Percentiles rank a stretch among this genome's conserved stretches.
Conservation (phyloP, 1,284 basidiomycete genomes). For the Trametes sp. region DNA sequence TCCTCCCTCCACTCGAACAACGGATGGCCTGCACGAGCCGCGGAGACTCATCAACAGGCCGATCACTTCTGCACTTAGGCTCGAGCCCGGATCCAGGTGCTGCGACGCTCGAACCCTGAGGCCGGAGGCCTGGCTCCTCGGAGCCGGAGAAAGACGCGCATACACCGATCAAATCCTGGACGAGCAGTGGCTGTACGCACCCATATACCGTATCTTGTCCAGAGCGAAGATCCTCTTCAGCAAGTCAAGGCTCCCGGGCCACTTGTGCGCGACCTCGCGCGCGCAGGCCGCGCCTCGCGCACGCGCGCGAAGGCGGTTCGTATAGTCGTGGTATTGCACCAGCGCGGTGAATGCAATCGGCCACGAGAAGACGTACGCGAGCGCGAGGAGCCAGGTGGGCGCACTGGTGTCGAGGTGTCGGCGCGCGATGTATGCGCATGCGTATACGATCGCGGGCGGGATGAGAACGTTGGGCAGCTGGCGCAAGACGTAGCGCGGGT, state of each 20-base stretch:
- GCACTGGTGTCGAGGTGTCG: not conserved
- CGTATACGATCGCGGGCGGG: conserved; percentile 22
- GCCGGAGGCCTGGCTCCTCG: not conserved
- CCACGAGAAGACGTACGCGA: conserved; percentile 24
- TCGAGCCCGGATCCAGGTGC: too few species aligned
- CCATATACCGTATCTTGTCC: conserved; percentile 22
- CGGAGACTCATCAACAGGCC: not conserved
- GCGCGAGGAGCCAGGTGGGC: conserved; percentile 17
- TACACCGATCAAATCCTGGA: not conserved
- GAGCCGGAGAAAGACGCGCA: not conserved
- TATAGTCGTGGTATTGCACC: conserved; percentile 19
- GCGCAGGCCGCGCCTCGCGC: conserved; percentile 34
- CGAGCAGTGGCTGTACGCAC: conserved; percentile 24
- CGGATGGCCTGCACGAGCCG: conserved; percentile 20
- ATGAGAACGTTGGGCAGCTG: conserved; percentile 22
- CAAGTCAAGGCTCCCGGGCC: conserved; percentile 35
- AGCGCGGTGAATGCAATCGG: conserved; percentile 19
- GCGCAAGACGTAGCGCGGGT: conserved; percentile 22
- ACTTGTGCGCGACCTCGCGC: conserved; percentile 26
- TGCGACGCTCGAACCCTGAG: too few species aligned
- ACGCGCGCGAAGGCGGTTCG: conserved; percentile 29
- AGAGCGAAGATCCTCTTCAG: conserved; percentile 19
- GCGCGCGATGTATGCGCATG: conserved; percentile 14
- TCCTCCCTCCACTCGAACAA: conserved; percentile 27
- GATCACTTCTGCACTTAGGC: too few species aligned